These are phyloP conservation scores for Rhizomucor pusillus DNA, from an alignment of 371 early-diverging fungal species.

Conservation along the genomic window DNA sequence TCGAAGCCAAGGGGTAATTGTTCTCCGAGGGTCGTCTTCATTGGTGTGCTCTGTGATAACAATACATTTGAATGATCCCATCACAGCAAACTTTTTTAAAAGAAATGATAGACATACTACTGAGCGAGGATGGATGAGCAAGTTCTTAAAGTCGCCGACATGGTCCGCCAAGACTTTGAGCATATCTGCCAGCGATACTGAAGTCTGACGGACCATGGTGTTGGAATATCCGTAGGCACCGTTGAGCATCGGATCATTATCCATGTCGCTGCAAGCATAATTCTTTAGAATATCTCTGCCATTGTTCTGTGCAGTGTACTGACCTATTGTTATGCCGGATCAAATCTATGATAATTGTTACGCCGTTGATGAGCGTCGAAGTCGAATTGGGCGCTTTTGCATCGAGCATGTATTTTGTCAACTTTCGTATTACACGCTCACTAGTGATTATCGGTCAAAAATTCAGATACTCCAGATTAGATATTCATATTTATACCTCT, in stretches of 20 bases:
- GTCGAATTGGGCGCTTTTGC: conserved; percentile 70
- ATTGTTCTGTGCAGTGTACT: not conserved
- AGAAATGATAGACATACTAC: conserved; percentile 37
- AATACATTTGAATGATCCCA: not conserved
- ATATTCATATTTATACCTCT: conserved; percentile 46
- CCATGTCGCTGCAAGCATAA: conserved; percentile 22
- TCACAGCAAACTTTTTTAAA: conserved; percentile 1
- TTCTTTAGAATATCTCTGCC: not conserved
- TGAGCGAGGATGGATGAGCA: conserved; percentile 58
- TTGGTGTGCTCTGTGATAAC: conserved; percentile 32
- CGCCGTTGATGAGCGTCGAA: conserved; percentile 86
- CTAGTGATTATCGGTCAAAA: conserved; percentile 23
- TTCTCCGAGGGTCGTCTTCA: conserved; percentile 65
- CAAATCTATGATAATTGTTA: conserved; percentile 92
- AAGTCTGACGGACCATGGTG: conserved; percentile 15
- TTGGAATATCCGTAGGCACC: conserved; percentile 24
- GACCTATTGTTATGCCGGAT: conserved; percentile 88
- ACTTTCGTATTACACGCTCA: conserved; percentile 59
- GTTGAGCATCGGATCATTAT: conserved; percentile 29
- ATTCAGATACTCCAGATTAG: not conserved
- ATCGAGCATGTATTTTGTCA: conserved; percentile 89
- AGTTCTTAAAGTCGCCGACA: conserved; percentile 62
- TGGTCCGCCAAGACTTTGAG: conserved; percentile 73
- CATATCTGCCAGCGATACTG: conserved; percentile 68
- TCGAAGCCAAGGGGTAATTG: conserved; percentile 88